Base-by-base conservation (phyloP, 441 rosid species). In the Daphne laureola region DNA sequence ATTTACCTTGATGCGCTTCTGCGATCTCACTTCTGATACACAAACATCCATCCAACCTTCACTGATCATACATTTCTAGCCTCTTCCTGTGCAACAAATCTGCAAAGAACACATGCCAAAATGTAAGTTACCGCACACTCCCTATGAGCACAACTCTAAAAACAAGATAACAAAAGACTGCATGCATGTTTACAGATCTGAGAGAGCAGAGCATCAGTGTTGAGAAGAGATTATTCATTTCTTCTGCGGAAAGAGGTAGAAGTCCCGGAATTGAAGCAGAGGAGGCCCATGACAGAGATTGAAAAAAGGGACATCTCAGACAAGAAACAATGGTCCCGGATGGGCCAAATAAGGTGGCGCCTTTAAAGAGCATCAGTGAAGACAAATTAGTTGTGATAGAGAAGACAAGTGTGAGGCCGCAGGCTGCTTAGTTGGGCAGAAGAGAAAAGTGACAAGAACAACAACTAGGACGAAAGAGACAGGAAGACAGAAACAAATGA, bases 41-140 rank as follows among this genome's bases (percentile, higher is more conserved):
- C 69, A 73, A 53, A 76, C 89, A 78, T 89, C 98, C 98, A 92
- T 92, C 82, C 79, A 78, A 71, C 63, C 73, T 67, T 70, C 55
- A 64, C 62, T 62, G 68, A 69, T 65, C 71, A 12, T 50, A 43
- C 67, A 47, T 61, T 71, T 46, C 61, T 58, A 65, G 54, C 51
- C 67, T 59, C 56, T 75, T 81, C 68, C 77, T 69, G 78, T 45
- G 79, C 78, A 73, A 76, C 58, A 72, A 72, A 64, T 76, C 89
- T 81, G 82, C 79, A 71, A 74, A 4, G 69, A 66, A 47, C 41
- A 72, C 35, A 56, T 50, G 44, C 15, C 56, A 74, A 75, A 75
- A 59, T 18, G 74, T 75, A 67, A 81, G 87, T 73, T 62, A 65
- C 76, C 67, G 57, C 75, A 73, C 79, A 66, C 54, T 64, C 61